Base-by-base conservation (phyloP, 1,139 yeast genomes). In the Debaryomyces singareniensis region DNA sequence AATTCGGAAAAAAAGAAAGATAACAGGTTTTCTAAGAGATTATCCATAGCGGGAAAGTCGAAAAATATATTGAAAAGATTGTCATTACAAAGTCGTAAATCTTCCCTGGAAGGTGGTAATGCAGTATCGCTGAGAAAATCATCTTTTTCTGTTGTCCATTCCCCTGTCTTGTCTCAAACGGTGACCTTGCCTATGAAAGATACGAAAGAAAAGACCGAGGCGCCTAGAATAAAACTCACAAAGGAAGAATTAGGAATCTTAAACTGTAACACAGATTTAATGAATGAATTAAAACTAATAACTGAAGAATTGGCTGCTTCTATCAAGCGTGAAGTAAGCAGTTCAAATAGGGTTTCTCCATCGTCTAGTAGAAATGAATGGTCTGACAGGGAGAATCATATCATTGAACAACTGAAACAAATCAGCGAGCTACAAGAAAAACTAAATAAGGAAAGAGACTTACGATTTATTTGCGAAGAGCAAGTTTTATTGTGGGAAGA, bases 221-320 rank as follows among this genome's bases (percentile, higher is more conserved):
- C 21, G n/a, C 21, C 21, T 7, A n/a, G n/a, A n/a, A 18, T 54
- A 24, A 41, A 46, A 10, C 68, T 79, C 33, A 62, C 76, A 3
- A 68, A 75, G 28, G 82, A 75, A 22, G 86, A 81, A 40, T 50
- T 78, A 38, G 77, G 78, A 2, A 59, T 80, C 3, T 63, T 81
- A 61, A 71, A 64, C 24, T 74, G 80, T 31, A 79, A 77, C 38
- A 67, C 64, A 30, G 71, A 68, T 20, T 53, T 82, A 26, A 60
- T 79, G 42, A 67, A 70, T 36, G 91, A 82, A 47, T 54, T 82
- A 29, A 80, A 78, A 37, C 49, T 79, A 21, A 78, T 82, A 1
- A 78, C 89, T 2, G 70, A 73, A 13, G 93, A 82, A 45, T 61
- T 82, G 30, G 89, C 87, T 0, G 71, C 75, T 14, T 77, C 87